phyloP scores from a whole-genome alignment of 1,139 yeast genomes.

The Yamadazyma songkhlaensis region DNA sequence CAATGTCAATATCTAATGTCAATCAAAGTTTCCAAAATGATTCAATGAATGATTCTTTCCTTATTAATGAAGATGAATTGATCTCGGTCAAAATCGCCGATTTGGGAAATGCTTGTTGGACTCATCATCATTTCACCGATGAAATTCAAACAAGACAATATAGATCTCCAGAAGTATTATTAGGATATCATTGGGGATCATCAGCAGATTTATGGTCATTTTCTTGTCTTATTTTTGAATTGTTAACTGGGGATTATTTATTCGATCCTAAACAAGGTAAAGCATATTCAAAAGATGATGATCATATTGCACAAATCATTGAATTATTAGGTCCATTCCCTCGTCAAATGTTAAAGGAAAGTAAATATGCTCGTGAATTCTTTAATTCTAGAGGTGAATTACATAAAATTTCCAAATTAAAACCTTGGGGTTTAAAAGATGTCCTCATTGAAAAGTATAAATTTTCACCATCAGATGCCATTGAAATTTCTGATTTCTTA shows the following conservation, averaged over 20 bases:
- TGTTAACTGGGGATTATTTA: conserved; percentile 47
- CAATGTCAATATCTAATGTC: conserved; percentile 36
- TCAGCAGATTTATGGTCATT: conserved; percentile 49
- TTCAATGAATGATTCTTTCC: conserved; percentile 14
- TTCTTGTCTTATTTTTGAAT: conserved; percentile 45
- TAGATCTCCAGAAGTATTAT: conserved; percentile 45
- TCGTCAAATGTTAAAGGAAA: conserved; percentile 40
- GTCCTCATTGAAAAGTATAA: conserved; percentile 59
- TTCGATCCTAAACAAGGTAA: conserved; percentile 50
- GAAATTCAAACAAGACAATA: conserved; percentile 52
- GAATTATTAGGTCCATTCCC: conserved; percentile 47
- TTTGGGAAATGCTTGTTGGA: conserved; percentile 52
- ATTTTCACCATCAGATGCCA: conserved; percentile 52
- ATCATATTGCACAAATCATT: conserved; percentile 48
- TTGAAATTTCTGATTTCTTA: conserved; percentile 59
- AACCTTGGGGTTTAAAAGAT: conserved; percentile 50
- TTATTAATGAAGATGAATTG: conserved; percentile 45
- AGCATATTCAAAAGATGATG: conserved; percentile 47
- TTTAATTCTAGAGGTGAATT: conserved; percentile 52
- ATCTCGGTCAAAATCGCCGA: conserved; percentile 51
- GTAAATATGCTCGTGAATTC: conserved; percentile 42
- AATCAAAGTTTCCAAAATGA: conserved; percentile 19
- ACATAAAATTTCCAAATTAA: conserved; percentile 53
- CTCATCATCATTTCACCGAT: conserved; percentile 48
- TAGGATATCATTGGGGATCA: conserved; percentile 52